Evolutionary conservation across 2,329 filamentous ascomycete species (phyloP).

Genomic region (Akanthomyces uredinophilus): DNA sequence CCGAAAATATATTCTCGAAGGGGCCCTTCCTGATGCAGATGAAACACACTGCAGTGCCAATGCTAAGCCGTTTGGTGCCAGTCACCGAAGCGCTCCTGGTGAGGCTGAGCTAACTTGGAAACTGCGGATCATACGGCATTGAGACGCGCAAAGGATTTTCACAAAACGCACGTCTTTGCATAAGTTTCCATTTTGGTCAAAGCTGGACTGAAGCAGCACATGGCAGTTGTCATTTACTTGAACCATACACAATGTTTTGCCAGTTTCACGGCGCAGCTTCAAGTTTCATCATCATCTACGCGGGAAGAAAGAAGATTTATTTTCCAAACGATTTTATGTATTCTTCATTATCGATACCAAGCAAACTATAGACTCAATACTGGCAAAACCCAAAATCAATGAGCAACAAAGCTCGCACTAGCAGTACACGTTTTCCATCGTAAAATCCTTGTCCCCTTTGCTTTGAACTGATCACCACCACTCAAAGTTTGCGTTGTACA

Average conservation of each 20-base stretch:
- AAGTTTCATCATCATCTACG: neutral
- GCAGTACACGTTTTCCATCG: neutral
- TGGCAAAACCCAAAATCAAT: neutral
- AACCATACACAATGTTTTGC: neutral
- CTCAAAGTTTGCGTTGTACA: neutral
- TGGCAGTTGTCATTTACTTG: neutral
- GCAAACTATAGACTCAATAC: neutral
- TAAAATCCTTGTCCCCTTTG: neutral
- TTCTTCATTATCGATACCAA: slow-evolving; percentile 1
- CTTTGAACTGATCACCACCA: neutral
- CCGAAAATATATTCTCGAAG: slow-evolving; percentile 36
- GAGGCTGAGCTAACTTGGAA: neutral
- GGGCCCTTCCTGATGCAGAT: slow-evolving; percentile 33
- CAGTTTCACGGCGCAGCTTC: neutral
- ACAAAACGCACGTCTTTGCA: neutral
- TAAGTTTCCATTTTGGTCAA: no score
- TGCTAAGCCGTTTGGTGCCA: slow-evolving; percentile 38
- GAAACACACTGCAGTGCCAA: slow-evolving; percentile 44
- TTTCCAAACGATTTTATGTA: neutral
- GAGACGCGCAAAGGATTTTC: no score
- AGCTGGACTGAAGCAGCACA: no score
- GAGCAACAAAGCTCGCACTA: neutral
- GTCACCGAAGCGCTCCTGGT: neutral
- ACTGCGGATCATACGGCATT: neutral
- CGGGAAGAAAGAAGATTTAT: neutral